Evolutionary conservation across 768 basidiomycete genomes (phyloP), one percentile per base, ranked within the genome.

Genomic region (Pisolithus marmoratus): DNA sequence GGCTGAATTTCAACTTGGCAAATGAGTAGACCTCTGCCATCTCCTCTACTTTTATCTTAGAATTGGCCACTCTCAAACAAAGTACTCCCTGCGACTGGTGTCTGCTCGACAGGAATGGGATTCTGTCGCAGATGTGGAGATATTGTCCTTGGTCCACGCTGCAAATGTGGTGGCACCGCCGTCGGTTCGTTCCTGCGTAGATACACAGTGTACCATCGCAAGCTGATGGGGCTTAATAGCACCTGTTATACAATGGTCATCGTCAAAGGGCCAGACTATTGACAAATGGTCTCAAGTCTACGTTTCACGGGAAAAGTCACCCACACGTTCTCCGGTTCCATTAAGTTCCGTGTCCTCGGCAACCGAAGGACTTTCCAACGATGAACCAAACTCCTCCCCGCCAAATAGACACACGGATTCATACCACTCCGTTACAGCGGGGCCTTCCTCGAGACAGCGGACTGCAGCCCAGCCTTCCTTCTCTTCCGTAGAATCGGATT

Each of bases 121-220:
- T 92, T 92, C 62, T 93, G 90, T 72, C 79, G 87, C 53, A 76
- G 87, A 64, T 93, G 90, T 62, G 90, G 90, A 52, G 86, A 91
- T 56, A 90, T 93, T 53, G 88, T 91, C 29, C 63, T 74, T 34
- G 81, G 81, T 46, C 68, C 72, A 40, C 85, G 85, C 48, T 91
- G 88, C 68, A 84, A 80, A 67, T 93, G 90, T 66, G 90, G 90
- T 57, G 90, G 90, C 49, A 72, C 75, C 17, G 72, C 86, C 49
- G 90, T 88, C 50, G 89, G 90, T 91, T 63, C 61, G 90, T 75
- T 48, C 45, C 42, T 36, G 17, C 45, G 26, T 38, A 54, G 50
- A 15, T 37, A 40, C 46, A 36, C 22, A 15, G 7, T 46, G 46
- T 48, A 52, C 51, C 59, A 34, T 34, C 14, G 14, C 65, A 50